Evolutionary conservation across 2,329 filamentous ascomycete species (phyloP).

Genomic region (Aspergillus felis): DNA sequence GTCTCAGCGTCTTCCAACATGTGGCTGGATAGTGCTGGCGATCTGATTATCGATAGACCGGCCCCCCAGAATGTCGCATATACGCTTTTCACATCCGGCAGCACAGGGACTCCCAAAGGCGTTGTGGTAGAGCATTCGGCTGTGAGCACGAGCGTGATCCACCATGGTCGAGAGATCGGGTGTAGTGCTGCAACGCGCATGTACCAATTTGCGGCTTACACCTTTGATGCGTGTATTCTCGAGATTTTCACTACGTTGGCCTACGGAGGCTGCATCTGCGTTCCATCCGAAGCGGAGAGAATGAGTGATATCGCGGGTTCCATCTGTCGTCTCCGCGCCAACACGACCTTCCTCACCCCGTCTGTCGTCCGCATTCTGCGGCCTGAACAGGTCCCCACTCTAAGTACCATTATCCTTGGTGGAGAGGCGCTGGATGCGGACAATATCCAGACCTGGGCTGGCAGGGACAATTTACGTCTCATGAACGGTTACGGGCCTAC

Average conservation of each 20-base stretch:
- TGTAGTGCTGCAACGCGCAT: slow-evolving; percentile 28
- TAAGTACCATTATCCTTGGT: background rate
- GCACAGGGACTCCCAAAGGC: slow-evolving; percentile 26
- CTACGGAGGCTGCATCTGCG: slow-evolving; percentile 33
- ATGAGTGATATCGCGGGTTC: slow-evolving; percentile 42
- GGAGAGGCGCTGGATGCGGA: slow-evolving; percentile 4
- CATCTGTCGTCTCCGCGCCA: slow-evolving; percentile 26
- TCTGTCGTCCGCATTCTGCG: slow-evolving; percentile 1
- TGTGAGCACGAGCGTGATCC: slow-evolving; percentile 48
- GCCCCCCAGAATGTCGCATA: slow-evolving; percentile 39
- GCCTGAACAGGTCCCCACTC: background rate
- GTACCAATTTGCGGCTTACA: slow-evolving; percentile 33
- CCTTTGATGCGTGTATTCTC: slow-evolving; percentile 34
- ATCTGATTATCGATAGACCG: background rate
- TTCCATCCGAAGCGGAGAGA: slow-evolving; percentile 45
- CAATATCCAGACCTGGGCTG: background rate
- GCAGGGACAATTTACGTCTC: background rate
- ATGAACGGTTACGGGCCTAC: slow-evolving; percentile 2
- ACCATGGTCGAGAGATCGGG: slow-evolving; percentile 42
- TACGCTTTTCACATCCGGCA: slow-evolving; percentile 53
- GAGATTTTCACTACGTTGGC: slow-evolving; percentile 18
- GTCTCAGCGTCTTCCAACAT: background rate
- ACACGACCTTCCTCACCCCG: slow-evolving; percentile 6
- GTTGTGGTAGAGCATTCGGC: slow-evolving; percentile 56
- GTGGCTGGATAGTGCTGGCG: background rate